Evolutionary conservation across 257 asterid genomes (phyloP), one percentile per base, ranked within the genome.

Genomic region (Solanum stenotomum): DNA sequence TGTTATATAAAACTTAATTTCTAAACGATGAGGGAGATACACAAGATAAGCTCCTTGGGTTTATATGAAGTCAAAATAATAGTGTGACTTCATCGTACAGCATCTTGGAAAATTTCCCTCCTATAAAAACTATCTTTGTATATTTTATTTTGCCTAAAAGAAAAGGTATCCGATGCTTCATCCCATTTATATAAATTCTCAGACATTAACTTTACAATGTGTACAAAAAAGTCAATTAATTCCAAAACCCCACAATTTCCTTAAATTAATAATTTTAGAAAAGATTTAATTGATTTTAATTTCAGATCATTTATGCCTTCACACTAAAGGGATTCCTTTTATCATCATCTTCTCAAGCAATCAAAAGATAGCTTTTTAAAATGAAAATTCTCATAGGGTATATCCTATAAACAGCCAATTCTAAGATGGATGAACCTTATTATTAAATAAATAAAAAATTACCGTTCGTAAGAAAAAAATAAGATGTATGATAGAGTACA

Each of bases 171-270:
- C 83, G 65, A 83, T 87, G 88, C 88, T 31, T 40, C 89, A 56
- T 44, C 65, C 59, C 85, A 81, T 29, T 81, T 29, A 13, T 25
- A 83, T n/a, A 46, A 72, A 81, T 89, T 82, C 49, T 33, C 16
- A 56, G 65, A 56, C 65, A 2, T 31, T 70, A 23, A 68, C 40
- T 49, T 79, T 46, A 63, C 83, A 44, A 61, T 75, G 37, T 76
- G 74, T 65, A 84, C 86, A 84, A 65, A 67, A 85, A 71, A 23
- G 90, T 87, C 91, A 87, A 85, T 77, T 79, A 79, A 79, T 79
- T 81, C 87, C 56, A 27, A 56, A 77, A 10, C 87, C 87, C 90
- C 78, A 85, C 86, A 71, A 37, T 33, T 65, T 87, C 46, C 74
- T 87, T 46, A 34, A 40, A 27, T 34, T 14, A 46, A 71, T 83